These are phyloP conservation scores for Amanita jacksonii DNA, from an alignment of 768 basidiomycete genomes.

Conservation along the genomic window DNA sequence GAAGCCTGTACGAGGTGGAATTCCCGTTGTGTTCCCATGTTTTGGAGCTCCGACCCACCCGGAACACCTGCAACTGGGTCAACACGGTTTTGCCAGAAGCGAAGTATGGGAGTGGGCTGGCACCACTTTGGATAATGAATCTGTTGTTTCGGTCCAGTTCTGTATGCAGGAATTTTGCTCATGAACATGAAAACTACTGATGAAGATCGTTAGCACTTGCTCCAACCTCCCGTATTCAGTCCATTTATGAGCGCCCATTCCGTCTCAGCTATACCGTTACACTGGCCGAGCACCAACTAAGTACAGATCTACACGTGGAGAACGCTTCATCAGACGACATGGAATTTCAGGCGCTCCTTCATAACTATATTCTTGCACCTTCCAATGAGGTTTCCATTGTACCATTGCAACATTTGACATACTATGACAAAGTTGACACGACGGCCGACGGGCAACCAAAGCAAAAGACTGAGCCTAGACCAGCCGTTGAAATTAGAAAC, in stretches of 20 bases:
- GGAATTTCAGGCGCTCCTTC: constrained; percentile 89
- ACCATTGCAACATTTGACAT: constrained; percentile 54
- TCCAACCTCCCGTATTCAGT: constrained; percentile 48
- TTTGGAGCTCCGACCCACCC: constrained; percentile 79
- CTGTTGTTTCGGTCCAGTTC: constrained; percentile 67
- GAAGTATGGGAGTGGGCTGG: constrained; percentile 61
- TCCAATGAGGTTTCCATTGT: constrained; percentile 48
- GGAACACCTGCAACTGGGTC: constrained; percentile 59
- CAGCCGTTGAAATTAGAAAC: constrained; percentile 53
- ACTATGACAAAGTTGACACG: constrained; percentile 74
- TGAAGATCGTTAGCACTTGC: constrained; percentile 41
- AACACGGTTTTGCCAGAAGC: constrained; percentile 90
- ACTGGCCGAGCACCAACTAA: constrained; percentile 61
- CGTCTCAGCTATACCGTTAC: constrained; percentile 75
- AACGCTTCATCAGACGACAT: constrained; percentile 55
- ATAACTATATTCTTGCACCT: constrained; percentile 77
- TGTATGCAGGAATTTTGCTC: constrained; percentile 35
- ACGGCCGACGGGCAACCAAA: constrained; percentile 38
- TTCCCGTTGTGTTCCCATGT: constrained; percentile 70
- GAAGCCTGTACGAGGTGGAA: constrained; percentile 57
- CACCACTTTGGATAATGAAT: constrained; percentile 55
- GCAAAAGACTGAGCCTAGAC: constrained; percentile 49
- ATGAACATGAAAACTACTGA: background rate
- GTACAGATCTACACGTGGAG: constrained; percentile 71
- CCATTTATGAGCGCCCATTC: constrained; percentile 57